Percentiles rank a stretch among this genome's conserved stretches.
Conservation (phyloP, 1,284 basidiomycete genomes). For the Leccinum pachyderme region DNA sequence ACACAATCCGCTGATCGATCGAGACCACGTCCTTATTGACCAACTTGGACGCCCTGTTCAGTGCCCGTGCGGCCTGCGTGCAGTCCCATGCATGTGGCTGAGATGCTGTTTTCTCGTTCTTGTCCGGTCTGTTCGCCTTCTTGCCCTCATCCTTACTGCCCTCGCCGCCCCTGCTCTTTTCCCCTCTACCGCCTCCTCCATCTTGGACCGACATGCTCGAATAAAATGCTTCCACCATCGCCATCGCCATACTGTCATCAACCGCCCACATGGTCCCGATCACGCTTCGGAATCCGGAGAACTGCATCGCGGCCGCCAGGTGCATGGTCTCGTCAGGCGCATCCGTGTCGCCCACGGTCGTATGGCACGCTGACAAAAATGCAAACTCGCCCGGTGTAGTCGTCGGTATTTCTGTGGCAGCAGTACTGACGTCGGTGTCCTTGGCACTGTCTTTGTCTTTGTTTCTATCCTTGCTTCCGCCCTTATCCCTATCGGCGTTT, state of each 20-base stretch:
- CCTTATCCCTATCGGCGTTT: neutral
- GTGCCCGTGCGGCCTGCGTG: conserved; percentile 21
- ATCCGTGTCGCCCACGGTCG: conserved; percentile 2
- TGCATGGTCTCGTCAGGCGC: conserved; percentile 20
- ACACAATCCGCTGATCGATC: conserved; percentile 30
- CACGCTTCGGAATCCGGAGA: conserved; percentile 20
- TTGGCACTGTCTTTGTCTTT: neutral
- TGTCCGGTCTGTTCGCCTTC: neutral
- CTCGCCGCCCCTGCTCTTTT: neutral
- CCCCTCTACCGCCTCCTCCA: neutral
- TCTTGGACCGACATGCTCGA: conserved; percentile 4
- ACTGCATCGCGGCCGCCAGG: conserved; percentile 25
- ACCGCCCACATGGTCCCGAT: conserved; percentile 27
- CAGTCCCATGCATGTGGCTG: conserved; percentile 7
- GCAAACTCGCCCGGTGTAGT: conserved; percentile 14
- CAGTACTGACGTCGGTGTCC: neutral
- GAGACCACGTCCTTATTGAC: conserved; percentile 25
- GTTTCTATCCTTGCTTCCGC: neutral
- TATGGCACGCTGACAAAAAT: conserved; percentile 24
- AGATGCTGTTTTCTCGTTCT: neutral
- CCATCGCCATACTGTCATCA: conserved; percentile 16
- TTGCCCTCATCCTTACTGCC: neutral
- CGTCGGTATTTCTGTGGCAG: neutral
- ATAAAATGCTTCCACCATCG: conserved; percentile 25
- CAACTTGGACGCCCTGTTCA: conserved; percentile 23